Base-by-base conservation (phyloP, 768 basidiomycete species). In the Auriscalpium vulgare region DNA sequence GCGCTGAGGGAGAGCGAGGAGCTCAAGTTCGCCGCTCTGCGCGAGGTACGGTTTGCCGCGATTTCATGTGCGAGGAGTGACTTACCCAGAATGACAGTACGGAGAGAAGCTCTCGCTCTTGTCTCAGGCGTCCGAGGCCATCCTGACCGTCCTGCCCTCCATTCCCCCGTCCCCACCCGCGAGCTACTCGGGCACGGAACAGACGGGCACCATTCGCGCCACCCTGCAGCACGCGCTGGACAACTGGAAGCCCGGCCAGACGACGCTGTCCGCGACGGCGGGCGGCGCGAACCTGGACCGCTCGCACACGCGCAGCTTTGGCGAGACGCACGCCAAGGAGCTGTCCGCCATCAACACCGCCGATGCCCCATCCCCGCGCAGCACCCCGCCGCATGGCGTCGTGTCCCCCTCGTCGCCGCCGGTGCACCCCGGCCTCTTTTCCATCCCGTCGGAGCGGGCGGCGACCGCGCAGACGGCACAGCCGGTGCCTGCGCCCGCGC, bases 231-330 rank as follows among this genome's bases (percentile, higher is more conserved):
- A 81, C 37, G 87, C 89, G 0, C 72, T 93, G 37, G 90, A 93
- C 67, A 79, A 84, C 61, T 91, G 88, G 72, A 81, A 80, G 65
- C 81, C 82, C 1, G 90, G 89, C 0, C 76, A 80, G 56, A 77
- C 80, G 63, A 75, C 76, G 11, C 59, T 68, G 40, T 68, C 74
- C 10, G 75, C 77, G 14, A 58, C 69, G 13, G 68, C 74, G 34
- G 72, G 74, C 6, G 70, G 77, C n/a, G 56, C 13, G 83, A 43
- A 86, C 65, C 75, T 89, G 43, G 75, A 77, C 57, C 75, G 84
- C 57, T 85, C 85, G 4, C 87, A 92, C 63, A 88, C 87, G 0
- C 80, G 80, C 55, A 90, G 87, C 69, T 93, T 93, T 65, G 91
- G 91, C 17, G 87, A 86, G 69, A 91, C 84, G 40, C 91, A 93